These are phyloP conservation scores for Aspergillus fructus DNA, from an alignment of 2,329 filamentous ascomycete genomes.

Conservation along the genomic window DNA sequence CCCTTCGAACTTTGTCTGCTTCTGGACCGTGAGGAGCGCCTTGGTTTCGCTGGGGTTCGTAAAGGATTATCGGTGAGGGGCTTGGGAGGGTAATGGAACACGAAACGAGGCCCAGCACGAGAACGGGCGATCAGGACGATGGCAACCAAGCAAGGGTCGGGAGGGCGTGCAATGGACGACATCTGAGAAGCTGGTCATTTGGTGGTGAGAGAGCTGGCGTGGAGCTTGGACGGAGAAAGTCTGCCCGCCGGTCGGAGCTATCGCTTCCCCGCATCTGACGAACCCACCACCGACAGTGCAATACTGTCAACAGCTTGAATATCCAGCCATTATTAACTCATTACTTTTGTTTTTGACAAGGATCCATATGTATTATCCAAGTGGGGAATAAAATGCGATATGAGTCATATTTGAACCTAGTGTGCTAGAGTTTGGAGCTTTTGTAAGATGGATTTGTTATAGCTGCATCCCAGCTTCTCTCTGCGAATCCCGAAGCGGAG, in stretches of 20 bases:
- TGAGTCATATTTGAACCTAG: no score
- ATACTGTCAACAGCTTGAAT: no score
- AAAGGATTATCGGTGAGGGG: slow-evolving; percentile 42
- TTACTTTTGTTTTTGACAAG: no score
- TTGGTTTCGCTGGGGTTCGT: slow-evolving; percentile 34
- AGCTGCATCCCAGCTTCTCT: no score
- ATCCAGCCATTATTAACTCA: no score
- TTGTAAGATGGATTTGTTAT: no score
- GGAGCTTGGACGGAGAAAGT: slow-evolving; percentile 3
- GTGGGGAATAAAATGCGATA: no score
- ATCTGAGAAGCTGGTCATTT: slow-evolving; percentile 27
- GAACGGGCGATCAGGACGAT: slow-evolving; percentile 74
- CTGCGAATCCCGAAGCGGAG: no score
- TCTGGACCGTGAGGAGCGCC: slow-evolving; percentile 35
- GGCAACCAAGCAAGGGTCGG: slow-evolving; percentile 61
- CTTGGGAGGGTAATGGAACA: slow-evolving; percentile 81
- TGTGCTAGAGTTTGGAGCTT: no score
- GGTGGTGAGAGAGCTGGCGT: slow-evolving; percentile 12
- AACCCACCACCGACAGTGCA: no score
- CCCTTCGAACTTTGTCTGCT: slow-evolving; percentile 29
- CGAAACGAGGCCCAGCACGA: slow-evolving; percentile 74
- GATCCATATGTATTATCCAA: no score
- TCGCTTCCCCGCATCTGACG: background rate
- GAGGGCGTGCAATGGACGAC: slow-evolving; percentile 48
- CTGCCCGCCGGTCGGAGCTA: slow-evolving; percentile 1